Conservation (phyloP, 2,329 filamentous ascomycete species). For the Nigrospora oryzae region DNA sequence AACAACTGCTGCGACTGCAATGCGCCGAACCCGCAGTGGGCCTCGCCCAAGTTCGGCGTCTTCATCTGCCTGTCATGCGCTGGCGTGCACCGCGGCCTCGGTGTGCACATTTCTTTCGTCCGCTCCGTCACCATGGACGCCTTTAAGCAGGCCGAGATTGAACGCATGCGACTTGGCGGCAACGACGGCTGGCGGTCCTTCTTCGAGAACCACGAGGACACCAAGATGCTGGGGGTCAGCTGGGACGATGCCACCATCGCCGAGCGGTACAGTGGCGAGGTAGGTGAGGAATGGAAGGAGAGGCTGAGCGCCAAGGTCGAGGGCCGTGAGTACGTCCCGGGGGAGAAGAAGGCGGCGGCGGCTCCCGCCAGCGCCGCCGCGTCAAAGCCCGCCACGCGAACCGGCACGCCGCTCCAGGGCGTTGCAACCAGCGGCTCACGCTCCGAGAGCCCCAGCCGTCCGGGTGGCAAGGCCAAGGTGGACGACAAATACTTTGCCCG, state of each 20-base stretch:
- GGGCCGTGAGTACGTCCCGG: slow-evolving; percentile 74
- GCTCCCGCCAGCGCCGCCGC: slow-evolving; percentile 25
- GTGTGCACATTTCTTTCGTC: slow-evolving; percentile 97
- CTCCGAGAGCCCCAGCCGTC: slow-evolving; percentile 29
- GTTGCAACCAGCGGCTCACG: slow-evolving; percentile 27
- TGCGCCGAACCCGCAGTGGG: slow-evolving; percentile 96
- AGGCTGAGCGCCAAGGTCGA: slow-evolving; percentile 81
- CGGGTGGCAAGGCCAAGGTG: slow-evolving; percentile 47
- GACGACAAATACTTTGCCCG: slow-evolving; percentile 87
- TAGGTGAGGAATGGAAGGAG: slow-evolving; percentile 94
- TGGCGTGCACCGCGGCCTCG: slow-evolving; percentile 86
- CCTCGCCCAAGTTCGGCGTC: slow-evolving; percentile 91
- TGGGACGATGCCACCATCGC: slow-evolving; percentile 88
- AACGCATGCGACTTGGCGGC: slow-evolving; percentile 86
- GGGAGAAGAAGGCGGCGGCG: slow-evolving; percentile 45
- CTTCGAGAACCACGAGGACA: slow-evolving; percentile 66
- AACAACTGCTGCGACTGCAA: slow-evolving; percentile 90
- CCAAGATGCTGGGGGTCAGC: slow-evolving; percentile 55
- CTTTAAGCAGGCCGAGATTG: slow-evolving; percentile 88
- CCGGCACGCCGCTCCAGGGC: slow-evolving; percentile 26
- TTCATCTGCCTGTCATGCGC: slow-evolving; percentile 98
- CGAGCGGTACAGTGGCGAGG: slow-evolving; percentile 82
- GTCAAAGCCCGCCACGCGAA: slow-evolving; percentile 21
- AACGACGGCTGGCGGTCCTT: slow-evolving; percentile 84
- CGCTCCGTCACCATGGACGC: slow-evolving; percentile 97